phyloP scores from a whole-genome alignment of 768 basidiomycete genomes.

The Collybia nuda region DNA sequence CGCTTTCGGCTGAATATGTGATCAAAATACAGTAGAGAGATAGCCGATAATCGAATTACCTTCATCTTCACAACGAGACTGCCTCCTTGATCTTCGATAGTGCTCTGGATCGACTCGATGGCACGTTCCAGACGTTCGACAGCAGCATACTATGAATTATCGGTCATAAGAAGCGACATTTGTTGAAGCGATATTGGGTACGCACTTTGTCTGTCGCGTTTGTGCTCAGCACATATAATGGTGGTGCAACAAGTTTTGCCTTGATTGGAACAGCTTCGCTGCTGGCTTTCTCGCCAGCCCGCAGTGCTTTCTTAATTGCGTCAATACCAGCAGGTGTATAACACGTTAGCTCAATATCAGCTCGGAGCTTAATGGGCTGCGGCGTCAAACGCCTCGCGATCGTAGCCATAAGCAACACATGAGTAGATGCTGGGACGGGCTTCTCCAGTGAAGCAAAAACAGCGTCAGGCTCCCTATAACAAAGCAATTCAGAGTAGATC shows the following conservation, averaged over 20 bases:
- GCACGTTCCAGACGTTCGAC: slow-evolving; percentile 93
- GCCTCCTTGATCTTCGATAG: slow-evolving; percentile 85
- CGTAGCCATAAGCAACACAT: slow-evolving; percentile 68
- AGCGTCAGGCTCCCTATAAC: slow-evolving; percentile 49
- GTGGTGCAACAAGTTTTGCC: slow-evolving; percentile 94
- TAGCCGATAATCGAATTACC: slow-evolving; percentile 39
- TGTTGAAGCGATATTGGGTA: neutral
- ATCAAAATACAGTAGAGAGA: slow-evolving; percentile 1
- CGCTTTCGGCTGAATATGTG: slow-evolving; percentile 80
- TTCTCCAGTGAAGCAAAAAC: slow-evolving; percentile 75
- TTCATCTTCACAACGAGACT: slow-evolving; percentile 95
- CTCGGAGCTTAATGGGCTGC: slow-evolving; percentile 97
- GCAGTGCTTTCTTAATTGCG: slow-evolving; percentile 90
- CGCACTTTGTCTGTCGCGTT: slow-evolving; percentile 94
- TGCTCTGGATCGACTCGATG: slow-evolving; percentile 83
- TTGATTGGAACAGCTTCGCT: slow-evolving; percentile 94
- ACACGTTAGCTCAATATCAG: slow-evolving; percentile 96
- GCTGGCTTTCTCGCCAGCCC: slow-evolving; percentile 85
- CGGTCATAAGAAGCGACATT: neutral
- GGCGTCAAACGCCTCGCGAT: slow-evolving; percentile 96
- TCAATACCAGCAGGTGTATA: slow-evolving; percentile 96
- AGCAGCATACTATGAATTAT: slow-evolving; percentile 62
- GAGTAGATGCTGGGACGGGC: slow-evolving; percentile 55
- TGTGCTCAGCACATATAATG: slow-evolving; percentile 92
- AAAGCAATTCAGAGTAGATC: slow-evolving; percentile 2